A percentile compares a stretch with the other conserved stretches of the same genome.
Conservation (phyloP, 2,329 filamentous ascomycete species). For the Parascedosporium putredinis region DNA sequence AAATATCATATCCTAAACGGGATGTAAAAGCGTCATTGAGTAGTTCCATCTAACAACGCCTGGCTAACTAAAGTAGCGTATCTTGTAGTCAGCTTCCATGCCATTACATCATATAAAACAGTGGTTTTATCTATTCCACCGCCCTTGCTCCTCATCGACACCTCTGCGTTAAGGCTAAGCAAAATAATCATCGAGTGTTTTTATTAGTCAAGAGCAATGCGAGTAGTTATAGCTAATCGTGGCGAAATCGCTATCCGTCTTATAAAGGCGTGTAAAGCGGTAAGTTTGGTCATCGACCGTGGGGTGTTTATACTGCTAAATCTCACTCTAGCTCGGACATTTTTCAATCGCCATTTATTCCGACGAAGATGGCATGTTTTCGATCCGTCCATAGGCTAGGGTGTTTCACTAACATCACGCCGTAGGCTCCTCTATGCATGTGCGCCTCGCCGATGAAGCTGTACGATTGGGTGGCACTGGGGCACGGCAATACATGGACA, state of each 20-base stretch:
- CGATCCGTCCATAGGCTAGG: not conserved
- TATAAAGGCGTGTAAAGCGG: slow-evolving; percentile 54
- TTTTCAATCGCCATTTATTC: slow-evolving; percentile 38
- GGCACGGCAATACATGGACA: slow-evolving; percentile 21
- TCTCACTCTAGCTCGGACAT: not conserved
- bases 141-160: not conserved
- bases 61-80: not conserved
- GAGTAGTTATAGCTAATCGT: slow-evolving; percentile 58
- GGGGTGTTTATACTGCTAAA: not conserved
- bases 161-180: not conserved
- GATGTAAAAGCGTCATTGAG: not conserved
- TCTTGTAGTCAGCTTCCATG: not conserved
- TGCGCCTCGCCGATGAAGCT: slow-evolving; percentile 55
- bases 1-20: not conserved
- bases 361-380: not conserved
- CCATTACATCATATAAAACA: not conserved
- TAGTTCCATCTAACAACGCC: too few species aligned
- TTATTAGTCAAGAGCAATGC: not conserved
- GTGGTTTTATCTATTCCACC: not conserved
- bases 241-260: slow-evolving; percentile 68
- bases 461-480: slow-evolving; percentile 47
- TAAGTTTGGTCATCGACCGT: slow-evolving; percentile 48
- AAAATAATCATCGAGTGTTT: not conserved
- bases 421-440: slow-evolving; percentile 47
- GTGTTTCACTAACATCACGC: not conserved